A percentile compares a stretch with the other conserved stretches of the same genome.
Conservation (phyloP, 2,329 filamentous ascomycete species). For the Ascochyta viciae-villosae region DNA sequence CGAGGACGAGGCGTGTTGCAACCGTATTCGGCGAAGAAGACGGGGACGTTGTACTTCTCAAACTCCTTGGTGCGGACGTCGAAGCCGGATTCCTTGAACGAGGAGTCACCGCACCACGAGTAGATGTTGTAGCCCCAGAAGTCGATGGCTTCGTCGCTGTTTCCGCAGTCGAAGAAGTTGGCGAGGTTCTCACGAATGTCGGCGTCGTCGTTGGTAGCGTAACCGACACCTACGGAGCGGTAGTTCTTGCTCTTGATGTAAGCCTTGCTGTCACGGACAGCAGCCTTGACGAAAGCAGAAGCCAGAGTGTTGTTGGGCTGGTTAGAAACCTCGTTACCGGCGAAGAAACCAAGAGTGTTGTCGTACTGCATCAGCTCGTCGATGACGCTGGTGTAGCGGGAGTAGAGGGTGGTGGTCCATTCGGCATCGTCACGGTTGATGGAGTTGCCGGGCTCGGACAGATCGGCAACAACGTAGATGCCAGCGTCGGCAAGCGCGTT, state of each 20-base stretch:
- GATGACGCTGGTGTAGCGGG: slow-evolving; percentile 83
- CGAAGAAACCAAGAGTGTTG: slow-evolving; percentile 97
- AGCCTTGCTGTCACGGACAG: slow-evolving; percentile 92
- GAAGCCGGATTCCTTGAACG: slow-evolving; percentile 79
- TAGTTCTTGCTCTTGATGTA: slow-evolving; percentile 85
- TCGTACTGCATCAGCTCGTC: slow-evolving; percentile 82
- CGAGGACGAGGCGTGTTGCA: slow-evolving; percentile 81
- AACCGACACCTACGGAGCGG: slow-evolving; percentile 85
- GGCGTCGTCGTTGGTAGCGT: slow-evolving; percentile 92
- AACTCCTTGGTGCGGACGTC: slow-evolving; percentile 85
- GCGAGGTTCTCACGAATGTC: slow-evolving; percentile 82
- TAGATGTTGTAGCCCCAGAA: slow-evolving; percentile 99
- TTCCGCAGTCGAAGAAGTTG: slow-evolving; percentile 93
- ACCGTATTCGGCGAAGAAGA: slow-evolving; percentile 98
- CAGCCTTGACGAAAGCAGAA: slow-evolving; percentile 95
- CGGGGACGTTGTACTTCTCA: slow-evolving; percentile 84
- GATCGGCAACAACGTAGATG: slow-evolving; percentile 94
- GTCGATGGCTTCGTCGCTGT: slow-evolving; percentile 72
- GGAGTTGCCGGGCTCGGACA: slow-evolving; percentile 80
- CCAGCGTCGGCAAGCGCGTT: slow-evolving; percentile 78
- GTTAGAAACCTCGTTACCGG: slow-evolving; percentile 97
- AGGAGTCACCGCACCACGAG: slow-evolving; percentile 94
- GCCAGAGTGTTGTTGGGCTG: slow-evolving; percentile 85
- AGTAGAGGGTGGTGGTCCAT: slow-evolving; percentile 81
- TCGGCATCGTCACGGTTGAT: slow-evolving; percentile 81